Percentiles rank a stretch among this genome's conserved stretches.
Conservation (phyloP, 306 rosid genomes). For the Vicia villosa region DNA sequence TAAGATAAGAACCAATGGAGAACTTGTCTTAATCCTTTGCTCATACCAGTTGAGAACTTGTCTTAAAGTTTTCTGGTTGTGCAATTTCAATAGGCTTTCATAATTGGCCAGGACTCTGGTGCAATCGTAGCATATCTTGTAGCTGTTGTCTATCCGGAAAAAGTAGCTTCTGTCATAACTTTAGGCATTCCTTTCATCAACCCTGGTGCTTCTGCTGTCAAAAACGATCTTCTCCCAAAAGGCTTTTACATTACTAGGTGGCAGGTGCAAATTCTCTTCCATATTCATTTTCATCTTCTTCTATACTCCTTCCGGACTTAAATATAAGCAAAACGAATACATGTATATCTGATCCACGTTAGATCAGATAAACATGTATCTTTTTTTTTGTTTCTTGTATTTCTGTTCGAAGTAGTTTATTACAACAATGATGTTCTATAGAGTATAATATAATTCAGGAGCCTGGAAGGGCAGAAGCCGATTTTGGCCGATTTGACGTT, state of each 20-base stretch:
- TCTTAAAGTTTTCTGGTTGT: constrained; percentile 18
- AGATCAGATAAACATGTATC: background rate
- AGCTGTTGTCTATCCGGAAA: constrained; percentile 50
- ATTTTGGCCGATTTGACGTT: constrained; percentile 60
- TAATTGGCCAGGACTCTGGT: constrained; percentile 63
- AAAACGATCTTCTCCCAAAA: constrained; percentile 52
- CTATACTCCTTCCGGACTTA: background rate
- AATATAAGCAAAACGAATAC: background rate
- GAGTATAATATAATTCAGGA: constrained; percentile 34
- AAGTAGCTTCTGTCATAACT: constrained; percentile 49
- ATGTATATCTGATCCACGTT: background rate
- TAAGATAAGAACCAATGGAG: too few species aligned
- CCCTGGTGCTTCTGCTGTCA: constrained; percentile 47
- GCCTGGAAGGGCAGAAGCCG: constrained; percentile 62
- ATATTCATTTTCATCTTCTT: background rate
- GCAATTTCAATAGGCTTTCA: constrained; percentile 44
- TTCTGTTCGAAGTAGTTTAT: background rate
- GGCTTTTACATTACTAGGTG: constrained; percentile 60
- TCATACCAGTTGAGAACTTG: background rate
- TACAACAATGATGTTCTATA: background rate
- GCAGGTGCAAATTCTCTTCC: constrained; percentile 43
- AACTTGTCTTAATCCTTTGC: constrained; percentile 53
- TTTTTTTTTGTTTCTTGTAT: background rate
- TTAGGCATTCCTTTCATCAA: constrained; percentile 55
- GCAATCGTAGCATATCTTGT: constrained; percentile 50